Conservation (phyloP, 805 yeast genomes). For the Lachancea cidri region DNA sequence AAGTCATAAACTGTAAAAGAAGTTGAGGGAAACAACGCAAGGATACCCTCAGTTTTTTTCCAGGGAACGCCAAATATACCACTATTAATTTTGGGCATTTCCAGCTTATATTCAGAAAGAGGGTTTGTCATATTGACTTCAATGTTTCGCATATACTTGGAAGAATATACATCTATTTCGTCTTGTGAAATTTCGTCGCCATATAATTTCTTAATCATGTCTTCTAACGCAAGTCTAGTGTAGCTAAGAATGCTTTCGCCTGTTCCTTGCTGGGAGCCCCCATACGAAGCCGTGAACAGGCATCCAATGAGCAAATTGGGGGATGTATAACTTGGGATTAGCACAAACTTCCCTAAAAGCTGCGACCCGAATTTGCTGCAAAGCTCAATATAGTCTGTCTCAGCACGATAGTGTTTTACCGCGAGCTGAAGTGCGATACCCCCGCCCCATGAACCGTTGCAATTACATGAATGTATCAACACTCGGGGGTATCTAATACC, state of each 20-base stretch:
- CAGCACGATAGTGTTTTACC: conserved; percentile 53
- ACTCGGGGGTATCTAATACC: conserved; percentile 34
- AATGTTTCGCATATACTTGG: conserved; percentile 46
- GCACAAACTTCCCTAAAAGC: conserved; percentile 43
- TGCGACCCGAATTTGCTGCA: conserved; percentile 20
- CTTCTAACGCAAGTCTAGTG: conserved; percentile 47
- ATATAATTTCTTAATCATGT: conserved; percentile 39
- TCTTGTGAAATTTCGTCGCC: conserved; percentile 34
- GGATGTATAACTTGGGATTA: conserved; percentile 22
- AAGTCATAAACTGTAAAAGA: conserved; percentile 29
- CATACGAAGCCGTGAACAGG: conserved; percentile 63
- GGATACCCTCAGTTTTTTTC: conserved; percentile 55
- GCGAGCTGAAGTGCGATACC: conserved; percentile 67
- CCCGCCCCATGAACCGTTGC: conserved; percentile 78
- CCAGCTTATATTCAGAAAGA: conserved; percentile 28
- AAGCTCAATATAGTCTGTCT: conserved; percentile 37
- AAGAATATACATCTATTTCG: conserved; percentile 56
- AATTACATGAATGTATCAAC: conserved; percentile 76
- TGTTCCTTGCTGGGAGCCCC: conserved; percentile 39
- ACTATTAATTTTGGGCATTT: conserved; percentile 75
- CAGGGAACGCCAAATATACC: conserved; percentile 81
- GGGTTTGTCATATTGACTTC: conserved; percentile 50
- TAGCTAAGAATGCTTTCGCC: conserved; percentile 43
- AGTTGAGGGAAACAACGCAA: conserved; percentile 28
- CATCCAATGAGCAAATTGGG: conserved; percentile 46